Base-by-base conservation (phyloP, 768 basidiomycete species). In the Paxillus rubicundulus region DNA sequence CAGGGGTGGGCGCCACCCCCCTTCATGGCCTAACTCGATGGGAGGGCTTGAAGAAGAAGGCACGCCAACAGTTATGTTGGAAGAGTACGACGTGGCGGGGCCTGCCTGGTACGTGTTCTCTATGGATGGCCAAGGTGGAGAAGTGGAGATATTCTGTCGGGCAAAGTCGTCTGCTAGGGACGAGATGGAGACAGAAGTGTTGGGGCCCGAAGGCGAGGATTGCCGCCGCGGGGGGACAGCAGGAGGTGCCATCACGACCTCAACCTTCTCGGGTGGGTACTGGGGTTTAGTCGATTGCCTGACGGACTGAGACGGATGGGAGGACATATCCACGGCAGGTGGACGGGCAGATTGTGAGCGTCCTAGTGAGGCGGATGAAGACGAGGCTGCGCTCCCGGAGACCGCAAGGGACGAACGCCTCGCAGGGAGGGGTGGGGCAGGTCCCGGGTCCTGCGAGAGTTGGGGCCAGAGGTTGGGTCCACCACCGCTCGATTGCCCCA, bases 101-200 rank as follows among this genome's bases (percentile, higher is more conserved):
- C 17, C 20, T 1, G 28, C 17, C 14, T 52, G 44, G 14, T 39
- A 32, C 8, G 9, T 24, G 18, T 14, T 27, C 16, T 20, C 14
- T 17, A 39, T 8, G 16, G 10, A 8, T 18, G 32, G 28, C n/a
- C 53, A 57, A 18, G 63, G 49, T 7, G 63, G 49, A 27, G 47
- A 39, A 12, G 67, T 41, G 20, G 73, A 70, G 18, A 78, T 61
- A n/a, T 56, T 65, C 21, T 74, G 69, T 34, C 68, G 64, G 37
- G 65, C 66, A 50, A 80, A 75, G 41, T 74, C 71, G 52, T 74
- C 67, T 4, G 69, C 57, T 16, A 78, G 65, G 16, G 68, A 57
- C 47, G 64, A 42, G 20, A 74, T 58, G 32, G 70, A 56, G 38
- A 54, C 16, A 14, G 42, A 33, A 12, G 38, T n/a, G 3, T 46